These are phyloP conservation scores for Dovyalis caffra DNA, from an alignment of 345 rosid genomes.

Conservation along the genomic window DNA sequence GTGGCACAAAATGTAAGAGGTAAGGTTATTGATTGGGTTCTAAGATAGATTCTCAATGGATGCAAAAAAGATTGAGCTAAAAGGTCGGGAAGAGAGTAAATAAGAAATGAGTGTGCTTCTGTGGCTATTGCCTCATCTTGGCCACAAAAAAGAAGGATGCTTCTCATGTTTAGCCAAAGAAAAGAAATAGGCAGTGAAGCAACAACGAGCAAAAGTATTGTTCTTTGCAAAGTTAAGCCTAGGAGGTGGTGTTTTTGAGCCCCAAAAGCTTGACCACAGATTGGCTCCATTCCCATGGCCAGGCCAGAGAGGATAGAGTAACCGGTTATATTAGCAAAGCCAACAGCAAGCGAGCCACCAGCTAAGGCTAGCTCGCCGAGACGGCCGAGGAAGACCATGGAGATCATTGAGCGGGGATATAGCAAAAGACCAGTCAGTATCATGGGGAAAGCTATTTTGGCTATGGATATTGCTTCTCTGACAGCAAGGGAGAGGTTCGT, in stretches of 20 bases:
- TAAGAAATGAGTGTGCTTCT: conserved; percentile 59
- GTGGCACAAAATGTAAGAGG: conserved; percentile 23
- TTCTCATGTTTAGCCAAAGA: conserved; percentile 74
- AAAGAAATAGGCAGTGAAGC: conserved; percentile 63
- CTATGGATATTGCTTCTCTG: conserved; percentile 51
- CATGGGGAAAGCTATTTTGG: conserved; percentile 66
- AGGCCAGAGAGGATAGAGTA: conserved; percentile 88
- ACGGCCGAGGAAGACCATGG: conserved; percentile 71
- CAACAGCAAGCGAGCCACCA: conserved; percentile 83
- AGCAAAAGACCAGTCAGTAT: conserved; percentile 67
- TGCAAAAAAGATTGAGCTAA: conserved; percentile 72
- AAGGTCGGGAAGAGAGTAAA: conserved; percentile 81
- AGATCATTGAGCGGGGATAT: conserved; percentile 81
- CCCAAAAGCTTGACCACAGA: conserved; percentile 88
- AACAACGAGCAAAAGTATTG: conserved; percentile 54
- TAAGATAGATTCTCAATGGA: conserved; percentile 78
- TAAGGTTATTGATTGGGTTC: conserved; percentile 56
- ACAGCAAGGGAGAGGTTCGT: conserved; percentile 31
- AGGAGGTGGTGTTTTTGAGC: conserved; percentile 58
- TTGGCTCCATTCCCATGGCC: conserved; percentile 88
- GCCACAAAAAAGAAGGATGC: conserved; percentile 50
- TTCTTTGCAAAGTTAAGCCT: conserved; percentile 61
- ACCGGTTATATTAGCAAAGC: conserved; percentile 88
- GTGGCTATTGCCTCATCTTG: conserved; percentile 63
- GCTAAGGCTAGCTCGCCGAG: conserved; percentile 71